Conservation (phyloP, 371 early-diverging fungal genomes). For the Conidiobolus coronatus region DNA sequence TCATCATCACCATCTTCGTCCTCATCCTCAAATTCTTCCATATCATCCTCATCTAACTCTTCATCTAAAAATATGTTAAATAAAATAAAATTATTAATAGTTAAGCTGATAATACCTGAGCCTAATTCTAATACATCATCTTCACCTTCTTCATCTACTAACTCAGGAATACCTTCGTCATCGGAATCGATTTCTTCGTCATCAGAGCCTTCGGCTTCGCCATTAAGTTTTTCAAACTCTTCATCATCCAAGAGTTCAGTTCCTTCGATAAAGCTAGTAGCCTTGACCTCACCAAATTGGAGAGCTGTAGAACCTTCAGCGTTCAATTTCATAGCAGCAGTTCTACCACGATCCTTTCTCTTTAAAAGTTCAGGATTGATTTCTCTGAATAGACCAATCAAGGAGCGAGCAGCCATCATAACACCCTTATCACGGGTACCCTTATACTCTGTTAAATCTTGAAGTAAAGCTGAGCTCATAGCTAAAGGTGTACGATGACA, state of each 20-base stretch:
- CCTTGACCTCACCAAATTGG: slow-evolving; percentile 43
- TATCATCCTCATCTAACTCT: slow-evolving; percentile 9
- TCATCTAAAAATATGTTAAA: slow-evolving; percentile 11
- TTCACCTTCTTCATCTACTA: slow-evolving; percentile 19
- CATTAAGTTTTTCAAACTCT: slow-evolving; percentile 15
- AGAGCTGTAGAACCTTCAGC: slow-evolving; percentile 36
- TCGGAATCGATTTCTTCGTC: slow-evolving; percentile 28
- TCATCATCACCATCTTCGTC: too few species aligned
- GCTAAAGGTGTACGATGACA: slow-evolving; percentile 73
- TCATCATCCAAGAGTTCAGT: slow-evolving; percentile 33
- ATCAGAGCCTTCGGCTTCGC: slow-evolving; percentile 35
- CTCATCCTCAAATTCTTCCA: neutral
- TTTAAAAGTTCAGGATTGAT: slow-evolving; percentile 77
- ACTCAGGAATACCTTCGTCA: too few species aligned
- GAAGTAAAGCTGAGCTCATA: slow-evolving; percentile 61
- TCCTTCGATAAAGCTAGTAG: slow-evolving; percentile 48
- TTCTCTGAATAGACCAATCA: slow-evolving; percentile 76
- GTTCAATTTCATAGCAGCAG: slow-evolving; percentile 24
- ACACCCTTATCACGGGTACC: slow-evolving; percentile 75
- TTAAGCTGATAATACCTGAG: neutral
- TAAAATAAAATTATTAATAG: neutral
- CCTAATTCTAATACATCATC: slow-evolving; percentile 12
- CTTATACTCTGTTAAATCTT: slow-evolving; percentile 76
- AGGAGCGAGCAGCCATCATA: slow-evolving; percentile 71
- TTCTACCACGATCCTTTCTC: slow-evolving; percentile 50